Base-by-base conservation (phyloP, 1,284 basidiomycete genomes). In the Naganishia albida region DNA sequence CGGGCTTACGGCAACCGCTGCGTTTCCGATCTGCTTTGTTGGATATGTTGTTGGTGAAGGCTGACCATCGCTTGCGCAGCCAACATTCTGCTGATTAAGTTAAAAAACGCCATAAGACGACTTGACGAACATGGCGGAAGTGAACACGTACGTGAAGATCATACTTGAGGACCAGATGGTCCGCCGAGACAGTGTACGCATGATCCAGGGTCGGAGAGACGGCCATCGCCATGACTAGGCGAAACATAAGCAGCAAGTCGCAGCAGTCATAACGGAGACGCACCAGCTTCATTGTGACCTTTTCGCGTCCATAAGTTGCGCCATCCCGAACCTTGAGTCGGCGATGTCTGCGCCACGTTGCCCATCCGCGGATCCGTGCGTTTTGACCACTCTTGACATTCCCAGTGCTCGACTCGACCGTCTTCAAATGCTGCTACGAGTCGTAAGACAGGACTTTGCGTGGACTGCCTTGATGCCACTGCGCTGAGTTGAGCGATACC, bases 201-300 rank as follows among this genome's bases (percentile, higher is more conserved):
- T 88, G 81, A 10, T 77, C 73, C 46, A 84, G 82, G 57, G 84
- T 82, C n/a, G 74, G 76, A 2, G 88, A 85, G 0, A 90, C 86
- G 0, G 85, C 78, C 86, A 92, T 88, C 0, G 87, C 87, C 91
- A 95, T 93, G 56, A 93, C 91, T 93, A 69, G 1, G n/a, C n/a
- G n/a, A n/a, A n/a, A n/a, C 16, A 63, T 42, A 63, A 49, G 20
- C 16, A 23, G 54, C 48, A 34, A 10, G 6, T 34, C 34, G 6
- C 34, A 34, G 10, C 34, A 4, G 34, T 6, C 10, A 4, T 6
- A 56, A 20, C 28, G 23, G 44, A 13, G 20, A 78, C 85, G 43
- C 69, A 92, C 91, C 84, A 10, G 90, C 86, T 76, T 93, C 90
- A 40, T 85, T 85, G 73, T 94, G 91, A 18, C 86, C 75, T 71